Evolutionary conservation across 2,329 filamentous ascomycete species (phyloP), one percentile per base, ranked within the genome.

Genomic region (Epichloe gansuensis): DNA sequence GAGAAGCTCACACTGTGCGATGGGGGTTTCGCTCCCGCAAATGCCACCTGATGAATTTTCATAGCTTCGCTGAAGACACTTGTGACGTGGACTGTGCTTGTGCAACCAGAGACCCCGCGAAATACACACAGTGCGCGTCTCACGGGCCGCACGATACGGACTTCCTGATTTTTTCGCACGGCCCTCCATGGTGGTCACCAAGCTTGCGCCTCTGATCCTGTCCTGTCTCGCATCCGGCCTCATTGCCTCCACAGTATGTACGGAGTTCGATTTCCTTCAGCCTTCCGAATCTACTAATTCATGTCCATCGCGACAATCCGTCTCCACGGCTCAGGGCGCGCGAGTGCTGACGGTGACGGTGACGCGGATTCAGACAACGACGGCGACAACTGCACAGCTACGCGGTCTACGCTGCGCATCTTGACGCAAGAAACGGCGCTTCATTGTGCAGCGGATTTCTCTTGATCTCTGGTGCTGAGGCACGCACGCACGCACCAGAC

Each of bases 301-400:
- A 58, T 57, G 55, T 56, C 54, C 56, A 57, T 60, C 55, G 58
- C 57, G 55, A 59, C 55, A 53, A 54, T 55, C 54, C 45, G 58
- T 58, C 56, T 56, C 58, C 59, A 60, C 58, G 60, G 57, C 56
- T 50, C 52, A 56, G 55, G 55, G 57, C 58, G 56, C 56, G 57
- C 56, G 54, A 59, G 53, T 51, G 59, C 56, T 57, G 57, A 56
- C 51, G 47, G 55, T 47, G 49, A 54, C 56, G 34, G 25, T 36
- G 52, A 56, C 54, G 39, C 45, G 47, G 51, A 54, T 47, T 23
- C 47, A 23, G 42, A 40, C 52, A 46, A 55, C 51, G 38, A 45
- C 49, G 38, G 31, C 45, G 13, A 45, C 39, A 45, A 25, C 35
- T 42, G 34, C 48, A 35, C 35, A 25, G 34, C 35, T 51, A 27